Percentiles rank a stretch among this genome's conserved stretches.
phyloP scores from a whole-genome alignment of 2,329 filamentous ascomycete genomes.

The Trichoderma koningii region DNA sequence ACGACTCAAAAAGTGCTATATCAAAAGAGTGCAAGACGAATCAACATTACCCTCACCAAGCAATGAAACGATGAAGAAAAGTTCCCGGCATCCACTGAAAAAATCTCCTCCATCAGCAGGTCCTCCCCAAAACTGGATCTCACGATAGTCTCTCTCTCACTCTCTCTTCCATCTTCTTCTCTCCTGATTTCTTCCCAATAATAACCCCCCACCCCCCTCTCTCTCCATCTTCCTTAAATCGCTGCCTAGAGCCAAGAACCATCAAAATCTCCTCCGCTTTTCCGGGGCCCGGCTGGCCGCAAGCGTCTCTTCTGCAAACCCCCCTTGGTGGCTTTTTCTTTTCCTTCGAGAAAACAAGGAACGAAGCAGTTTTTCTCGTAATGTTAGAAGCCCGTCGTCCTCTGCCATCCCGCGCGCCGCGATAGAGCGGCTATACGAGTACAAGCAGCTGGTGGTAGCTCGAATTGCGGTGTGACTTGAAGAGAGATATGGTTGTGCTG shows the following conservation, averaged over 20 bases:
- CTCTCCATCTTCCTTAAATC: not conserved
- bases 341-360: not conserved
- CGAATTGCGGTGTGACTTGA: conserved; percentile 13
- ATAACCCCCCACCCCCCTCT: not conserved
- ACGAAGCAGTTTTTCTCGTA: conserved; percentile 15
- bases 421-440: too few relatives aligned
- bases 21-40: not conserved
- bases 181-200: not conserved
- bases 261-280: conserved; percentile 23
- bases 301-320: not conserved
- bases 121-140: conserved; percentile 9
- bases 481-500: too few relatives aligned
- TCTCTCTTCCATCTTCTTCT: not conserved
- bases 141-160: conserved; percentile 15
- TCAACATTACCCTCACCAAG: not conserved
- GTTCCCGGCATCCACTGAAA: conserved; percentile 17
- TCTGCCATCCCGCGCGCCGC: conserved; percentile 3
- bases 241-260: conserved; percentile 15
- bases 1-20: too few relatives aligned
- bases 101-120: conserved; percentile 20
- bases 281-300: conserved; percentile 6
- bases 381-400: not conserved
- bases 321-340: conserved; percentile 7
- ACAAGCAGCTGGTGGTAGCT: not conserved
- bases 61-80: conserved; percentile 4